Conservation (phyloP, 2,329 filamentous ascomycete genomes). For the Paracoccidioides lutzii region DNA sequence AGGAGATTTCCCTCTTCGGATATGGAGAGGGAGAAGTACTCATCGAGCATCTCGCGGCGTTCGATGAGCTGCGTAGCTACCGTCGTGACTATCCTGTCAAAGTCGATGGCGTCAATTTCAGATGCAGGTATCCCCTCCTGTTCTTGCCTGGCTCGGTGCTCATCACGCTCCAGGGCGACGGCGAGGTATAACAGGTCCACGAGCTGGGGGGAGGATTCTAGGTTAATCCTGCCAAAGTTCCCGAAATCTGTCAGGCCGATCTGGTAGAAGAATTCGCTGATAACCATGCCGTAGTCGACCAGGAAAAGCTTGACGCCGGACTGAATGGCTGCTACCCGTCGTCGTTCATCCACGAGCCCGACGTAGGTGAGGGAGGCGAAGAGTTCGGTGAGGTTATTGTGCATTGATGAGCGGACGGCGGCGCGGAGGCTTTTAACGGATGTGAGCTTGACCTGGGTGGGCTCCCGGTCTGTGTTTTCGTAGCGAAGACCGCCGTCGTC, state of each 20-base stretch:
- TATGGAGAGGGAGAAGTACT: conserved; percentile 85
- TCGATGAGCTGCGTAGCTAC: conserved; percentile 43
- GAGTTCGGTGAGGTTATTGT: conserved; percentile 74
- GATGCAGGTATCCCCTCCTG: not conserved
- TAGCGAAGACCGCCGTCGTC: conserved; percentile 50
- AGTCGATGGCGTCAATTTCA: conserved; percentile 55
- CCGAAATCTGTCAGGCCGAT: conserved; percentile 88
- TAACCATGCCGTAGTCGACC: conserved; percentile 79
- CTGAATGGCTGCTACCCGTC: conserved; percentile 84
- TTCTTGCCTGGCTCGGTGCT: conserved; percentile 9
- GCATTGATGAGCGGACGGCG: conserved; percentile 66
- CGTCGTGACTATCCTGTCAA: conserved; percentile 52
- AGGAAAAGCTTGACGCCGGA: conserved; percentile 84
- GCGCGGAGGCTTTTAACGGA: conserved; percentile 76
- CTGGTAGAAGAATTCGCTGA: conserved; percentile 90
- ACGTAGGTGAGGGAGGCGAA: conserved; percentile 86
- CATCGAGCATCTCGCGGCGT: conserved; percentile 70
- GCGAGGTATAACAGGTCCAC: conserved; percentile 59
- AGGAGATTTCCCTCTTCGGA: conserved; percentile 63
- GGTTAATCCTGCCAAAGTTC: conserved; percentile 77
- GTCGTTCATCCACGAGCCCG: conserved; percentile 74
- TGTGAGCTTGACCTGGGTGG: conserved; percentile 58
- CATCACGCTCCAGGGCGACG: conserved; percentile 55
- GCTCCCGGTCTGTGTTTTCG: conserved; percentile 55
- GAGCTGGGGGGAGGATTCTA: conserved; percentile 63